A percentile compares a stretch with the other conserved stretches of the same genome.
Conservation (phyloP, 441 rosid genomes). For the Populus hybrid region DNA sequence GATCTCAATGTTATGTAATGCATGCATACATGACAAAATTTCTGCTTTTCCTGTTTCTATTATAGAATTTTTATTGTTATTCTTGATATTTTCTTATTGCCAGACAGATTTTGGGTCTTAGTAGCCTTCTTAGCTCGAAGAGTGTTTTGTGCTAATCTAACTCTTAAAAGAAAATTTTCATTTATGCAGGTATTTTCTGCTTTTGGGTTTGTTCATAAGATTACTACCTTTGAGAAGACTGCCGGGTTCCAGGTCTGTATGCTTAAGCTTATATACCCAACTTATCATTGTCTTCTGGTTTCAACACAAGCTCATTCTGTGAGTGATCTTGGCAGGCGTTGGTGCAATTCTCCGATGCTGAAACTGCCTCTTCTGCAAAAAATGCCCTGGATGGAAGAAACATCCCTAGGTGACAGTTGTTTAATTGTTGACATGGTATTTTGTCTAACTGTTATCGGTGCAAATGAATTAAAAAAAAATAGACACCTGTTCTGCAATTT, state of each 20-base stretch:
- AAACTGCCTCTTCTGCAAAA: slow-evolving; percentile 91
- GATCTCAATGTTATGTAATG: not conserved
- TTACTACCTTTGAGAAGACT: slow-evolving; percentile 97
- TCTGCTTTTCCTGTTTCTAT: slow-evolving; percentile 2
- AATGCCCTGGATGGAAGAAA: slow-evolving; percentile 89
- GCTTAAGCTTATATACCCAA: slow-evolving; percentile 3
- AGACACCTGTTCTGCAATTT: not conserved
- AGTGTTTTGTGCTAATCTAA: too few relatives aligned
- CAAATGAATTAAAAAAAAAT: not conserved
- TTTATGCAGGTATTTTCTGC: slow-evolving; percentile 94
- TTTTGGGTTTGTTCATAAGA: slow-evolving; percentile 96
- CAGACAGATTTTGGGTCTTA: not conserved
- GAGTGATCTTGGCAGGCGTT: slow-evolving; percentile 57
- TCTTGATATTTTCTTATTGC: not conserved
- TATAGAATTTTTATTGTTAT: not conserved
- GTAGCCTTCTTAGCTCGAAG: slow-evolving; percentile 2
- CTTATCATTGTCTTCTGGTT: not conserved
- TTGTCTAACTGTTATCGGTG: slow-evolving; percentile 27
- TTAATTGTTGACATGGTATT: slow-evolving; percentile 64
- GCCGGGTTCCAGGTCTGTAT: slow-evolving; percentile 87
- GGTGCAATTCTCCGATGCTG: slow-evolving; percentile 96
- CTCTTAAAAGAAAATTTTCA: slow-evolving; percentile 22
- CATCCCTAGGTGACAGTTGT: slow-evolving; percentile 96
- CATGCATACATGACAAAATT: not conserved
- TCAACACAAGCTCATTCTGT: slow-evolving; percentile 18